These are phyloP conservation scores for Calocybe indica DNA, from an alignment of 768 basidiomycete genomes.

Conservation along the genomic window DNA sequence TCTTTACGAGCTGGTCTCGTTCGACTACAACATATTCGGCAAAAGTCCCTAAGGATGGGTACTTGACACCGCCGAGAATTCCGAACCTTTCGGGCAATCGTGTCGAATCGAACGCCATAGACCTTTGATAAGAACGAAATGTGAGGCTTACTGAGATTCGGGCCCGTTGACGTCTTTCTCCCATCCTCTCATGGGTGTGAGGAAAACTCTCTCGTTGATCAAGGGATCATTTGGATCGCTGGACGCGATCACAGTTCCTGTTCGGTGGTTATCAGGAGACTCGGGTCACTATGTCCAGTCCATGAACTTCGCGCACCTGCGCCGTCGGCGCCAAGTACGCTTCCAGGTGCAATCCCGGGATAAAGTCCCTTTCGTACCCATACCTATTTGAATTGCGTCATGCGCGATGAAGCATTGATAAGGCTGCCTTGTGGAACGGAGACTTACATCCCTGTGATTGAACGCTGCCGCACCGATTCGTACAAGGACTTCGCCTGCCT, in stretches of 20 bases:
- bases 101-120: background rate
- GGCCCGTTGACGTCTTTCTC: constrained; percentile 56
- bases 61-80: constrained; percentile 55
- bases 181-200: constrained; percentile 79
- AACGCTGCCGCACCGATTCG: constrained; percentile 65
- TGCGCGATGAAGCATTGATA: background rate
- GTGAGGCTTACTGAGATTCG: constrained; percentile 45
- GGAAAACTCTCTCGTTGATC: constrained; percentile 61
- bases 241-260: constrained; percentile 62
- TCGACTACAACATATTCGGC: constrained; percentile 71
- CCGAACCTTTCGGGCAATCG: constrained; percentile 38
- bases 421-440: background rate
- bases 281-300: background rate
- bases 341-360: constrained; percentile 54
- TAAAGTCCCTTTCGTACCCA: constrained; percentile 72
- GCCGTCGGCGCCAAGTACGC: constrained; percentile 65
- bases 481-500: constrained; percentile 57
- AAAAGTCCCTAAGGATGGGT: constrained; percentile 64
- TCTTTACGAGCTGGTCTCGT: constrained; percentile 57
- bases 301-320: constrained; percentile 42
- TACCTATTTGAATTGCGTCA: constrained; percentile 33
- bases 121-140: background rate
- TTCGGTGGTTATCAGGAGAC: background rate
- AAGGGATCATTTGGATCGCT: constrained; percentile 47
- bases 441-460: constrained; percentile 68